phyloP scores from a whole-genome alignment of 306 rosid genomes.

The Pyrus betulifolia region DNA sequence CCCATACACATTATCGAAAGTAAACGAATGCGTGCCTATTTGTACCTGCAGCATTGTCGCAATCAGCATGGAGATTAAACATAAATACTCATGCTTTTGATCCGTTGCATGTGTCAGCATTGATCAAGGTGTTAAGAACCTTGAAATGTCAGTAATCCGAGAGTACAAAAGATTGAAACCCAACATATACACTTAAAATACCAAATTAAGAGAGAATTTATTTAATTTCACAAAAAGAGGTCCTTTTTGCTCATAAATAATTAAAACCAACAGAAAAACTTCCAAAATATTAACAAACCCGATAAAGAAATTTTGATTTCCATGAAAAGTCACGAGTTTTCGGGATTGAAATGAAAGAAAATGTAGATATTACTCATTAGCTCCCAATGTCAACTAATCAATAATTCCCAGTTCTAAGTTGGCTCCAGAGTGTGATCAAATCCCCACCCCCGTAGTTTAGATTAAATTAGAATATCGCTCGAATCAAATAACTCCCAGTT shows the following conservation, averaged over 20 bases:
- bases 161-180: neutral
- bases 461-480: neutral
- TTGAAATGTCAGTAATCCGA: neutral
- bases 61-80: conserved; percentile 12
- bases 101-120: neutral
- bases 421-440: neutral
- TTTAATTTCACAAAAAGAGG: neutral
- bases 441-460: neutral
- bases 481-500: neutral
- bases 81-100: neutral
- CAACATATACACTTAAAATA: neutral
- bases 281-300: neutral
- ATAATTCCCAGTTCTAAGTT: neutral
- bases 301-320: neutral
- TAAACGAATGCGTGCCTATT: conserved; percentile 91
- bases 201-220: neutral
- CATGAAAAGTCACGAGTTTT: neutral
- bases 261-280: neutral
- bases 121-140: neutral
- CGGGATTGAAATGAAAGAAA: conserved; percentile 9
- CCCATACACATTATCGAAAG: conserved; percentile 97
- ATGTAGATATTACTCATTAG: conserved; percentile 5
- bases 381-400: conserved; percentile 13
- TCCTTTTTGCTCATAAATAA: neutral
- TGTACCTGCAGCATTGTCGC: conserved; percentile 59